Evolutionary conservation across 176 grass and related monocot species (phyloP), one percentile per base, ranked within the genome.

Genomic region (Phragmites australis): DNA sequence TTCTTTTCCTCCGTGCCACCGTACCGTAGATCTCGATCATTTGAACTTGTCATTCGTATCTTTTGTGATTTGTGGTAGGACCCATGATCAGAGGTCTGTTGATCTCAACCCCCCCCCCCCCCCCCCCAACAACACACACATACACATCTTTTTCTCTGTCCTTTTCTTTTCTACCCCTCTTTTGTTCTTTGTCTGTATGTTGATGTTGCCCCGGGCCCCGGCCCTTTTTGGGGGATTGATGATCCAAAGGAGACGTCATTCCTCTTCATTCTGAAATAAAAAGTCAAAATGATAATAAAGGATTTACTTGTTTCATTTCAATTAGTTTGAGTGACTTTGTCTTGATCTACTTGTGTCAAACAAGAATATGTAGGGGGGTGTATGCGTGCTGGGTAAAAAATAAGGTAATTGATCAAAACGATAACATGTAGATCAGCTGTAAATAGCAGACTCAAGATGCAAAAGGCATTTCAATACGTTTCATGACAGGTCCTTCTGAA

Each of bases 21-120:
- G 17, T 62, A 13, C 65, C 21, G 13, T 83, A 59, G 73, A 65
- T 56, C 59, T 46, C 47, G 56, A 52, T 85, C 46, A 16, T 72
- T 56, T 66, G 22, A 44, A 3, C 21, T 16, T 58, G 51, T 75
- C 47, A 26, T 34, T 40, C 40, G 57, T 73, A 78, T 83, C 74
- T 72, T 47, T 55, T 72, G 65, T 88, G 56, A 83, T 83, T 83
- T 50, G 74, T 65, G 66, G 80, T 83, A 73, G 86, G 57, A 29
- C 83, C 66, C 74, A 57, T 53, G 21, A 54, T 75, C 50, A 80
- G 76, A 66, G 49, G 39, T 81, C 60, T 41, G 57, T 79, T 18
- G 66, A 85, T 81, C 70, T 60, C 77, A 44, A 1, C 51, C 9
- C 51, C 17, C 15, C 25, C 11, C 10, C 25, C 27, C 14, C 58